phyloP scores from a whole-genome alignment of 2,329 filamentous ascomycete species.

The Colletotrichum nymphaeae region DNA sequence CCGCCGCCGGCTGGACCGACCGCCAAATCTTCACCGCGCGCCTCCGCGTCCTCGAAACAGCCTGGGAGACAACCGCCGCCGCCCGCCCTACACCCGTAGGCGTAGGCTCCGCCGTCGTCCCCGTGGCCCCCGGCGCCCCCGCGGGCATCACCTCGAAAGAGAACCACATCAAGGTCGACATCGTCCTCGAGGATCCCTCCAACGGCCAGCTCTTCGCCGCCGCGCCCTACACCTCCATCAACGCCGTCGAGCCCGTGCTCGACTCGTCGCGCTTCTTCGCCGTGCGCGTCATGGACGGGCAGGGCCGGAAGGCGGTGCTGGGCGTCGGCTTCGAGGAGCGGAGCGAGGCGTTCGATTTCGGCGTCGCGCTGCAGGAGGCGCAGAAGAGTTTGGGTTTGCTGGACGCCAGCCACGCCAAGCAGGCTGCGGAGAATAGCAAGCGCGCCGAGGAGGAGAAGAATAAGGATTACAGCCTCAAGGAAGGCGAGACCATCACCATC shows the following conservation, averaged over 20 bases:
- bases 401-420: slow-evolving; percentile 48
- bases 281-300: slow-evolving; percentile 80
- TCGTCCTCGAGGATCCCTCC: slow-evolving; percentile 81
- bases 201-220: slow-evolving; percentile 85
- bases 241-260: slow-evolving; percentile 79
- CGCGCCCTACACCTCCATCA: slow-evolving; percentile 76
- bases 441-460: slow-evolving; percentile 61
- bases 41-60: slow-evolving; percentile 82
- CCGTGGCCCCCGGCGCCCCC: slow-evolving; percentile 28
- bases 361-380: slow-evolving; percentile 82
- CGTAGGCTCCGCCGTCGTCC: slow-evolving; percentile 29
- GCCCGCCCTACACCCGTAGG: slow-evolving; percentile 37
- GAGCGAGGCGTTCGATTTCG: slow-evolving; percentile 87
- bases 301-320: slow-evolving; percentile 80
- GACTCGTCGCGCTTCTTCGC: slow-evolving; percentile 90
- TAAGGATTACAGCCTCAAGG: slow-evolving; percentile 86
- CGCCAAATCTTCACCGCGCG: slow-evolving; percentile 89
- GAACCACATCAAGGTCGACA: slow-evolving; percentile 75
- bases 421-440: slow-evolving; percentile 50
- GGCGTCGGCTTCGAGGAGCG: slow-evolving; percentile 91
- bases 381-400: slow-evolving; percentile 76
- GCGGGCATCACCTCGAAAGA: slow-evolving; percentile 40
- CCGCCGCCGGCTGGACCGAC: slow-evolving; percentile 80
- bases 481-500: slow-evolving; percentile 89
- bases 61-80: slow-evolving; percentile 54